phyloP scores from a whole-genome alignment of 2,329 filamentous ascomycete genomes.

The Alternaria novae-zelandiae region DNA sequence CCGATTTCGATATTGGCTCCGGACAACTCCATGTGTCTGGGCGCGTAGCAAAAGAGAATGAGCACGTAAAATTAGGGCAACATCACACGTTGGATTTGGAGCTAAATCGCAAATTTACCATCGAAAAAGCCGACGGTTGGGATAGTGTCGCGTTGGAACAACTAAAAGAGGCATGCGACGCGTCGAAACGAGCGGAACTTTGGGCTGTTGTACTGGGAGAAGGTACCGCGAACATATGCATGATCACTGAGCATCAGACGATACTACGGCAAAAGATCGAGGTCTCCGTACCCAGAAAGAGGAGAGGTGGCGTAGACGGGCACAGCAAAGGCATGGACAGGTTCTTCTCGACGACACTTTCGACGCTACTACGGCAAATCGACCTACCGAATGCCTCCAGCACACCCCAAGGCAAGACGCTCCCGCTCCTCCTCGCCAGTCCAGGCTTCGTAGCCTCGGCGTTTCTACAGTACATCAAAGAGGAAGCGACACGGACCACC shows the following conservation, averaged over 20 bases:
- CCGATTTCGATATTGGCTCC: slow-evolving; percentile 73
- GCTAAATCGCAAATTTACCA: slow-evolving; percentile 82
- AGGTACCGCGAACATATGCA: slow-evolving; percentile 79
- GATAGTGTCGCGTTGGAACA: slow-evolving; percentile 84
- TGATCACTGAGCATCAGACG: slow-evolving; percentile 81
- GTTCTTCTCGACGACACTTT: slow-evolving; percentile 80
- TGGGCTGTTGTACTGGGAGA: slow-evolving; percentile 96
- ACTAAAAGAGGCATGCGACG: slow-evolving; percentile 78
- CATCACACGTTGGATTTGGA: slow-evolving; percentile 83
- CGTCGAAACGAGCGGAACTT: slow-evolving; percentile 79
- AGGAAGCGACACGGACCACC: slow-evolving; percentile 66
- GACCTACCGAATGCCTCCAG: slow-evolving; percentile 65
- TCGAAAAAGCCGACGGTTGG: slow-evolving; percentile 85
- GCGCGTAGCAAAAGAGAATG: slow-evolving; percentile 69
- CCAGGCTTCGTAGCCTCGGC: slow-evolving; percentile 85
- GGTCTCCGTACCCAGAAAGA: slow-evolving; percentile 70
- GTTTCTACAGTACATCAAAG: slow-evolving; percentile 77
- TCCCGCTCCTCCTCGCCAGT: slow-evolving; percentile 80
- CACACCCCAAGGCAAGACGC: slow-evolving; percentile 31
- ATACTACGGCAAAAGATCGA: slow-evolving; percentile 75
- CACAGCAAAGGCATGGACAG: slow-evolving; percentile 74
- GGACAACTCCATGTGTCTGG: slow-evolving; percentile 73
- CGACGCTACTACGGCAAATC: slow-evolving; percentile 77
- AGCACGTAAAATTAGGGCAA: slow-evolving; percentile 69
- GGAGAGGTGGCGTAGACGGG: slow-evolving; percentile 64